Evolutionary conservation across 106 monocot genomes (phyloP), one percentile per base, ranked within the genome.

Genomic region (Acanthochlamys bracteata): DNA sequence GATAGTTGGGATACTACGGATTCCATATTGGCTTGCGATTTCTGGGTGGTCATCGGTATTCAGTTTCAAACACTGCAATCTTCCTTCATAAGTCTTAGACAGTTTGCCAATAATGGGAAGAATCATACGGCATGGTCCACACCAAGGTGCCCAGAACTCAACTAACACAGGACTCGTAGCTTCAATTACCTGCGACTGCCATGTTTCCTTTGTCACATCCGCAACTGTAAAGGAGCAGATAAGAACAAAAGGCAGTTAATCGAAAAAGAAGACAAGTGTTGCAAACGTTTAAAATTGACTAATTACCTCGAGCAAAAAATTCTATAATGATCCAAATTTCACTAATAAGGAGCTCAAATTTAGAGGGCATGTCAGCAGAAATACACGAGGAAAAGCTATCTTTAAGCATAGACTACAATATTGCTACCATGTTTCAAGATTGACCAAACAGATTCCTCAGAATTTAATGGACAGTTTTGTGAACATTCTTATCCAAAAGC

Each of bases 121-220:
- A 20, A 89, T 76, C 84, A 81, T 71, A 0, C 79, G 45, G 69
- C 84, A 84, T 2, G 89, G 89, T 11, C 89, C 84, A 24, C 84
- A 89, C 84, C 89, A 89, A 11, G 89, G 74, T 60, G 84, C 84
- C 89, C 84, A 84, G 60, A 85, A 89, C 56, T 82, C 84, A 21
- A 89, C 76, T 4, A 89, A 70, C 47, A 84, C 89, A 0, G 84
- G 81, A 13, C 72, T 15, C 20, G 71, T 79, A 20, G 61, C 66
- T 39, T 82, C 76, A 23, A 85, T 21, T 15, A 84, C 84, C 17
- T 76, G 53, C 1, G 79, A 79, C 64, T 77, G 75, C 89, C 84
- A 85, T 62, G 89, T 76, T 7, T 57, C 68, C 59, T 71, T 71
- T 42, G 78, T 79, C 59, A 84, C 84, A 59, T 76, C 89, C 42